These are phyloP conservation scores for Strigomonas galati DNA, from an alignment of 208 protist genomes.

Conservation along the genomic window DNA sequence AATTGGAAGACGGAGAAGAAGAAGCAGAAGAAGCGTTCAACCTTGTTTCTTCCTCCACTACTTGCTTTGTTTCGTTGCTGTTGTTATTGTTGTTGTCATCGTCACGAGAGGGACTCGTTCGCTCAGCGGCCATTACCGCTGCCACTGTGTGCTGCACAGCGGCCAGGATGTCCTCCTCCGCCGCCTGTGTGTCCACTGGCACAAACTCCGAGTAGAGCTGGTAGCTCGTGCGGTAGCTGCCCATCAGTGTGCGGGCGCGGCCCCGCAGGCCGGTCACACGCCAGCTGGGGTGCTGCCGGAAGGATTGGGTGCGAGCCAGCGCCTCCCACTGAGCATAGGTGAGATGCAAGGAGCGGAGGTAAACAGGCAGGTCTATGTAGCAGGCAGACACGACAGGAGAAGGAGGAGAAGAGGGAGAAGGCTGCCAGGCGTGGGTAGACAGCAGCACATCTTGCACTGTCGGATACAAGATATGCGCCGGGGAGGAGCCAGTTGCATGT, in stretches of 20 bases:
- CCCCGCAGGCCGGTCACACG: constrained; percentile 43
- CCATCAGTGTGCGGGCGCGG: constrained; percentile 57
- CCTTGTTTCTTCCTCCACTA: neutral
- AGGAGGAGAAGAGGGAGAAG: no score
- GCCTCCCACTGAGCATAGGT: constrained; percentile 47
- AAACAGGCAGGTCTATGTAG: neutral
- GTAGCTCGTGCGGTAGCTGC: constrained; percentile 62
- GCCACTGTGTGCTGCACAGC: neutral
- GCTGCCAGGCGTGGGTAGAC: constrained; percentile 12
- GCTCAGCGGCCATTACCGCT: no score
- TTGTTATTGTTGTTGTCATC: neutral
- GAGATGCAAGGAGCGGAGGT: constrained; percentile 22
- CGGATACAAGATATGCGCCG: neutral
- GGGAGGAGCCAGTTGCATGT: no score
- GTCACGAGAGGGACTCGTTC: neutral
- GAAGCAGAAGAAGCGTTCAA: no score
- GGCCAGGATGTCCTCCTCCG: constrained; percentile 3
- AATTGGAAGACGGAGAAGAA: neutral
- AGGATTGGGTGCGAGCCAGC: constrained; percentile 46
- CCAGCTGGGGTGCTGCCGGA: constrained; percentile 43
- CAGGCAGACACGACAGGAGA: neutral
- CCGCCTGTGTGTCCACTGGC: constrained; percentile 19
- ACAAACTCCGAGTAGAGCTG: constrained; percentile 79
- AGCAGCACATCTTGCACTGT: constrained; percentile 13
- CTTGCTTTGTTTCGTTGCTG: constrained; percentile 1